Percentiles rank a stretch among this genome's conserved stretches.
phyloP scores from a whole-genome alignment of 495 filamentous ascomycete species.

The Aspergillus steynii region DNA sequence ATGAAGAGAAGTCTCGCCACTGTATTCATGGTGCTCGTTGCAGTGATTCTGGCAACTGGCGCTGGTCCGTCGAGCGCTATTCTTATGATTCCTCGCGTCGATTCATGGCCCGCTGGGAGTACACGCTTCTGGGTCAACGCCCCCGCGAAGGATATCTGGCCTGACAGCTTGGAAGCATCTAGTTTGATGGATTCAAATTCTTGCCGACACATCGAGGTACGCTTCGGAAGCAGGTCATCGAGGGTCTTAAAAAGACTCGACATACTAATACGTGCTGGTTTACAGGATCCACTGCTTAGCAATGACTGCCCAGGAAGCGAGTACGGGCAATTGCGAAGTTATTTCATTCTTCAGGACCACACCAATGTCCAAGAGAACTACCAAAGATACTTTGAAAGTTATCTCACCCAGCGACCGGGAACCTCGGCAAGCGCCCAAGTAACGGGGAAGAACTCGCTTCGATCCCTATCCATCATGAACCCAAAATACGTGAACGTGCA shows the following conservation, averaged over 20 bases:
- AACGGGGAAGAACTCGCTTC: not conserved
- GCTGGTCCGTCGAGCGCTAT: not conserved
- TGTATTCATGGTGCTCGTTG: not conserved
- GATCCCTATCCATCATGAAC: not conserved
- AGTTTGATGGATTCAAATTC: not conserved
- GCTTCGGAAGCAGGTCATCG: not conserved
- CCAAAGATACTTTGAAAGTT: not conserved
- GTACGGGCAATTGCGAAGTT: slow-evolving; percentile 3
- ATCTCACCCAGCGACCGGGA: not conserved
- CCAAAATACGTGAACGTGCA: slow-evolving; percentile 1
- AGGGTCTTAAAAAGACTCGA: not conserved
- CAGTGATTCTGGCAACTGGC: not conserved
- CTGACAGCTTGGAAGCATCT: not conserved
- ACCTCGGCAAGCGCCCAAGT: not conserved
- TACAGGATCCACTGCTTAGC: slow-evolving; percentile 1
- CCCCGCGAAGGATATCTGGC: not conserved
- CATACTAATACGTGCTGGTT: not conserved
- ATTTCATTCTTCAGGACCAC: not conserved
- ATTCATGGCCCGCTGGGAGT: slow-evolving; percentile 1
- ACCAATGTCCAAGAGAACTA: not conserved
- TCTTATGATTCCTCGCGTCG: slow-evolving; percentile 1
- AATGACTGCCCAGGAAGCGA: slow-evolving; percentile 1
- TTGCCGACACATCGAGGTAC: not conserved
- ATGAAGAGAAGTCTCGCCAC: not conserved
- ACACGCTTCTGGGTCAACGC: slow-evolving; percentile 3